Evolutionary conservation across 192 early-diverging fungal species (phyloP), one percentile per base, ranked within the genome.

Genomic region (Oehlia diaphana): DNA sequence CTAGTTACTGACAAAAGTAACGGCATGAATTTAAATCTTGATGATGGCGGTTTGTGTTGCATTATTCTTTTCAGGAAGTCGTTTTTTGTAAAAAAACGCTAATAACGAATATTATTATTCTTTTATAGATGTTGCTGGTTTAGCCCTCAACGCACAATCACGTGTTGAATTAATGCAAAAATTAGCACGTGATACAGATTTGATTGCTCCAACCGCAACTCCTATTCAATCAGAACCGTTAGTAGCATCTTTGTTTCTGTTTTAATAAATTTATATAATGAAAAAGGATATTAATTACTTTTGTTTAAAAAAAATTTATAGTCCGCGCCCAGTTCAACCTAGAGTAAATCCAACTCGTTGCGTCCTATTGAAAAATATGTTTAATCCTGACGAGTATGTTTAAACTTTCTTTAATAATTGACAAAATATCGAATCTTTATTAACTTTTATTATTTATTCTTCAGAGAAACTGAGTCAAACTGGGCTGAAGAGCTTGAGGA

Each of bases 401-500:
- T 78, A 23, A 31, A 64, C 21, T 7, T 80, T 26, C 19, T 26
- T 26, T 73, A 50, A 68, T 84, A 42, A 63, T 14, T 78, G 4
- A 76, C 53, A 58, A 6, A 68, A 78, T 19, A 10, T 53, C 74
- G 19, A 21, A 7, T 2, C 44, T 82, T 35, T 21, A 74, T 72
- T 53, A 53, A 39, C 21, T 31, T 23, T 63, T 78, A 68, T 65
- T 86, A 68, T 65, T 86, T 72, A 62, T 78, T 69, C 74, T 82
- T 44, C 80, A 95, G 93, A 53, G 94, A 96, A 85, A 92, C 91
- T 13, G 96, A 94, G 58, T 88, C 88, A 13, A 84, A 91, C 74
- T 98, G 97, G 97, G 92, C 89, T 44, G 84, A 89, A 35, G 97
- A 96, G 75, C 86, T 98, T 31, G 92, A 92, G 70, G 90, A 93